These are phyloP conservation scores for Pythium pectinolyticum DNA, from an alignment of 352 stramenopile genomes.

Conservation along the genomic window DNA sequence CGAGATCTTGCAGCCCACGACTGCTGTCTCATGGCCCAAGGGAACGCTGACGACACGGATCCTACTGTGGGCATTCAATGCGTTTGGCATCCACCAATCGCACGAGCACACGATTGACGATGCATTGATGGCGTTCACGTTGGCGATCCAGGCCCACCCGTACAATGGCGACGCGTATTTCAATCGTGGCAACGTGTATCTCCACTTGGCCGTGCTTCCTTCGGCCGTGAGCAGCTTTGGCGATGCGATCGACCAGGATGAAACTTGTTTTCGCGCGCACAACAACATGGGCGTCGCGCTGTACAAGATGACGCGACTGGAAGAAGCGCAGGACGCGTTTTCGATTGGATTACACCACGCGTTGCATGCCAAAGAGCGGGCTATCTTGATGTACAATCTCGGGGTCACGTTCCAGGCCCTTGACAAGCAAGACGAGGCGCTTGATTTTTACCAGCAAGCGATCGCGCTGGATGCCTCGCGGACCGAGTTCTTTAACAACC, in stretches of 20 bases:
- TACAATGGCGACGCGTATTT: constrained; percentile 41
- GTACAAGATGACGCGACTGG: constrained; percentile 41
- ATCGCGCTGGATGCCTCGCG: constrained; percentile 40
- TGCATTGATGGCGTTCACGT: constrained; percentile 49
- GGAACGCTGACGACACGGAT: constrained; percentile 43
- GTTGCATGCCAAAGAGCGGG: constrained; percentile 26
- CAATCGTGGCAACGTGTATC: constrained; percentile 55
- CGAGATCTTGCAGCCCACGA: constrained; percentile 26
- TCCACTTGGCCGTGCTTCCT: constrained; percentile 36
- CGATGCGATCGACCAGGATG: constrained; percentile 48
- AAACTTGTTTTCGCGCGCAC: constrained; percentile 36
- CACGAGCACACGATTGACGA: constrained; percentile 38
- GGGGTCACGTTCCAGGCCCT: constrained; percentile 41
- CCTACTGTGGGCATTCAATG: constrained; percentile 58
- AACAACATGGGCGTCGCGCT: constrained; percentile 56
- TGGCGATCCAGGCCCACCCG: constrained; percentile 50
- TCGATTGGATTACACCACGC: constrained; percentile 36
- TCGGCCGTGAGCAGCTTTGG: constrained; percentile 47
- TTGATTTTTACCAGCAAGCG: constrained; percentile 56
- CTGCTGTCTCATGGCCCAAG: constrained; percentile 33
- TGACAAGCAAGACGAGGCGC: constrained; percentile 40
- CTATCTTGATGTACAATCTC: constrained; percentile 50
- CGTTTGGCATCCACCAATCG: constrained; percentile 36
- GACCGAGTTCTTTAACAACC: constrained; percentile 59
- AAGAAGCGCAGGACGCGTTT: constrained; percentile 50